A percentile compares a stretch with the other conserved stretches of the same genome.
Conservation (phyloP, 192 early-diverging fungal species). For the Backusella circina region DNA sequence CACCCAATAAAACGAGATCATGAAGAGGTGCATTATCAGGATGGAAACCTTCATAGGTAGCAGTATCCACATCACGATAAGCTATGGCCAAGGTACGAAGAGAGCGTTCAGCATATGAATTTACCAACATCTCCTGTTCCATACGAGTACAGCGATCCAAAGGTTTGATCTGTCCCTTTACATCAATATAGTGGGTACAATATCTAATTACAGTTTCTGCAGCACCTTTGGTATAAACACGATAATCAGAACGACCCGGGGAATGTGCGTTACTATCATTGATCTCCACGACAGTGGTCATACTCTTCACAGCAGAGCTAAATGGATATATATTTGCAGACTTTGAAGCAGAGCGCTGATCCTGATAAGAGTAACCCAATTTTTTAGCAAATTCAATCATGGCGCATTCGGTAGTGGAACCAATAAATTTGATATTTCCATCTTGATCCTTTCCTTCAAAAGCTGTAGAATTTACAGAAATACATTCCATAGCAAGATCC, state of each 20-base stretch:
- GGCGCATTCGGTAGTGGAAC: slow-evolving; percentile 81
- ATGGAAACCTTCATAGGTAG: slow-evolving; percentile 34
- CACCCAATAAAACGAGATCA: slow-evolving; percentile 60
- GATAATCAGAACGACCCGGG: slow-evolving; percentile 35
- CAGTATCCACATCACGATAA: slow-evolving; percentile 64
- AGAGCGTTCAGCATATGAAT: slow-evolving; percentile 57
- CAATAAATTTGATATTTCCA: slow-evolving; percentile 59
- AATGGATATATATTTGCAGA: slow-evolving; percentile 82
- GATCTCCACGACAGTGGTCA: slow-evolving; percentile 67
- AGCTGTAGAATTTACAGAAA: slow-evolving; percentile 75
- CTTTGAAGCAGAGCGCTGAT: slow-evolving; percentile 40
- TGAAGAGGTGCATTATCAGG: slow-evolving; percentile 47
- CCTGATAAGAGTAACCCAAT: slow-evolving; percentile 62
- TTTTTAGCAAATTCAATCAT: slow-evolving; percentile 63
- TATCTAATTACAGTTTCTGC: slow-evolving; percentile 70
- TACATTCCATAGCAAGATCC: slow-evolving; percentile 48
- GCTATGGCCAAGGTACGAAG: slow-evolving; percentile 74
- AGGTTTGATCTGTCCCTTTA: slow-evolving; percentile 41
- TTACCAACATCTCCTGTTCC: slow-evolving; percentile 50
- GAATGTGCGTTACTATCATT: slow-evolving; percentile 18
- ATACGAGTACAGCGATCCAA: slow-evolving; percentile 41
- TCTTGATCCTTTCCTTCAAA: slow-evolving; percentile 67
- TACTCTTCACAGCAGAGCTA: slow-evolving; percentile 85
- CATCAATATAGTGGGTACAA: slow-evolving; percentile 60
- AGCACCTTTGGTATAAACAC: slow-evolving; percentile 75